Conservation (phyloP, 495 filamentous ascomycete genomes). For the Pseudomonodictys pantanalensis region DNA sequence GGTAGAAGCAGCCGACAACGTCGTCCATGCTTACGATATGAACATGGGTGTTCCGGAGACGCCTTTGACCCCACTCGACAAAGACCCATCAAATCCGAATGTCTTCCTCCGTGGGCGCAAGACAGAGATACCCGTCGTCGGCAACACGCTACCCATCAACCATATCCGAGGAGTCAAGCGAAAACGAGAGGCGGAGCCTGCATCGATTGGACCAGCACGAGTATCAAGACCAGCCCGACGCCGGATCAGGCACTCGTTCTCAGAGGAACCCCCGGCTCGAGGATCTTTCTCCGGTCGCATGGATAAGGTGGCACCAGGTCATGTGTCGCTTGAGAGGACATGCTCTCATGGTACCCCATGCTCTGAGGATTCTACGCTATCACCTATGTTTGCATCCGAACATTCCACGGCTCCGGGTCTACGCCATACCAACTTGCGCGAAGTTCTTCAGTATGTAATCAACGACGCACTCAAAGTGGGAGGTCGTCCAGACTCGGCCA, state of each 20-base stretch:
- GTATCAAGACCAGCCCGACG: slow-evolving; percentile 9
- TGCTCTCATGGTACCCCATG: slow-evolving; percentile 15
- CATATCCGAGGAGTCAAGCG: slow-evolving; percentile 35
- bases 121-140: slow-evolving; percentile 39
- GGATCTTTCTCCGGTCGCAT: neutral
- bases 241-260: slow-evolving; percentile 11
- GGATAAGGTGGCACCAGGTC: neutral
- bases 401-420: slow-evolving; percentile 49
- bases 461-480: slow-evolving; percentile 69
- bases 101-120: slow-evolving; percentile 17
- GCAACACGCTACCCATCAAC: slow-evolving; percentile 32
- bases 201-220: slow-evolving; percentile 11
- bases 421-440: slow-evolving; percentile 60
- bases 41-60: slow-evolving; percentile 76
- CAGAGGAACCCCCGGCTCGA: slow-evolving; percentile 20
- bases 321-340: neutral
- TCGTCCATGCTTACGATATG: slow-evolving; percentile 83
- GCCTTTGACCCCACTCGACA: slow-evolving; percentile 27
- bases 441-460: slow-evolving; percentile 64
- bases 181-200: slow-evolving; percentile 24
- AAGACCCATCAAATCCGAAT: slow-evolving; percentile 40
- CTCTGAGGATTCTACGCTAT: slow-evolving; percentile 21
- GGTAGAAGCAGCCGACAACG: slow-evolving; percentile 79
- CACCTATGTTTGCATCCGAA: slow-evolving; percentile 45
- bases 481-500: slow-evolving; percentile 69